Evolutionary conservation across 495 filamentous ascomycete species (phyloP).

Genomic region (Aspergillus bertholletiae): DNA sequence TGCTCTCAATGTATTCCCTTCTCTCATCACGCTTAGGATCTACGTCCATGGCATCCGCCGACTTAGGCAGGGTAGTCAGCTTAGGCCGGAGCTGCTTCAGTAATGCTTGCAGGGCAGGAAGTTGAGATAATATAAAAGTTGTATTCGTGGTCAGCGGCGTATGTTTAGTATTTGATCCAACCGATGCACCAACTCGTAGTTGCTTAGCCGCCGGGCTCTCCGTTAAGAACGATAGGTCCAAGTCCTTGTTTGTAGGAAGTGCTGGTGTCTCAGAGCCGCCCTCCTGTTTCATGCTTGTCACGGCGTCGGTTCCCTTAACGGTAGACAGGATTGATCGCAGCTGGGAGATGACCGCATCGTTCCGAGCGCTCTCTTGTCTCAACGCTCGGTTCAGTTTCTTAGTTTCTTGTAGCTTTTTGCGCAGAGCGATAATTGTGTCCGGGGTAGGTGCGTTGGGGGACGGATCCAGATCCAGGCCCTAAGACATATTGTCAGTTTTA

Average conservation of each 20-base stretch:
- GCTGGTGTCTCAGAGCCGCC: slow-evolving; percentile 11
- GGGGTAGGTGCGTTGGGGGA: slow-evolving; percentile 47
- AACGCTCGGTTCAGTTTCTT: slow-evolving; percentile 74
- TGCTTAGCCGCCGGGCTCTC: slow-evolving; percentile 40
- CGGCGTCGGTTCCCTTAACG: slow-evolving; percentile 24
- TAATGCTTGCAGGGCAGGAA: slow-evolving; percentile 69
- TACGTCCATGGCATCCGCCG: slow-evolving; percentile 26
- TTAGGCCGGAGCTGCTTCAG: slow-evolving; percentile 60
- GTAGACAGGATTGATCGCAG: slow-evolving; percentile 54
- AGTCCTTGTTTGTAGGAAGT: slow-evolving; percentile 13
- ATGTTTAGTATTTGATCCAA: slow-evolving; percentile 33
- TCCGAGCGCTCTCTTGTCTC: slow-evolving; percentile 69
- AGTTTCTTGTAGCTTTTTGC: slow-evolving; percentile 76
- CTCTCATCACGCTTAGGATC: slow-evolving; percentile 51
- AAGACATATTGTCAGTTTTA: slow-evolving; percentile 3
- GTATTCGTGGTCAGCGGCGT: slow-evolving; percentile 67
- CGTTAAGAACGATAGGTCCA: slow-evolving; percentile 53
- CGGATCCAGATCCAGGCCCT: slow-evolving; percentile 35
- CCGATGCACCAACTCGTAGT: slow-evolving; percentile 41
- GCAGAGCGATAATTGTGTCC: slow-evolving; percentile 64
- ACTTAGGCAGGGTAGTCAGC: slow-evolving; percentile 47
- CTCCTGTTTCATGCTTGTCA: slow-evolving; percentile 23
- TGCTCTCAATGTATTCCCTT: slow-evolving; percentile 71
- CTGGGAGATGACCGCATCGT: slow-evolving; percentile 65
- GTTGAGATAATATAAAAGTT: slow-evolving; percentile 74